Evolutionary conservation across 345 rosid genomes (phyloP), one percentile per base, ranked within the genome.

Genomic region (Cochlearia excelsa): DNA sequence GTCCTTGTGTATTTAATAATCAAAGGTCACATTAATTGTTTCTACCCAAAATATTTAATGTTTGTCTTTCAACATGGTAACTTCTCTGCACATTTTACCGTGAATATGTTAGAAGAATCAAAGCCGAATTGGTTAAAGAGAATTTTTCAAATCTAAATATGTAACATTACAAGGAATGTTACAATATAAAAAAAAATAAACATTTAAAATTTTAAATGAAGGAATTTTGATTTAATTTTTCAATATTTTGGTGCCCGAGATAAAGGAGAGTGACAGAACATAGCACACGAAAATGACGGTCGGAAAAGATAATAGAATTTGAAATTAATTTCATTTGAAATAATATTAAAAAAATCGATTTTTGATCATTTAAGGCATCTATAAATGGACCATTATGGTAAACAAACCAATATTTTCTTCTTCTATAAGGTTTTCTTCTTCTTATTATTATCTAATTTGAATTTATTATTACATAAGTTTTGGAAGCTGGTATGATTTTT

Each of bases 71-170:
- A 56, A 69, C 43, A 5, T 55, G 41, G 73, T 69, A 69, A 56
- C 73, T 54, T 54, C 74, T 62, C 52, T 69, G 68, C 41, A 42
- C 58, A 55, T 61, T 55, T 53, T 61, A 60, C 61, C 54, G 39
- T 68, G 38, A 52, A 3, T 3, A 57, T 42, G 58, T 42, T 69
- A 29, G 51, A 62, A 29, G 43, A 69, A 69, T 62, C 59, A 62
- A 61, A 46, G 35, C 74, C 42, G 42, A 63, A 55, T 69, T 49
- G 74, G 68, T 56, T 62, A 49, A 6, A 43, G 48, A 56, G 42
- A 55, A 33, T 55, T 61, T 16, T 16, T 16, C 23, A 16, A 16
- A 16, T 16, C 23, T 16, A 16, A 16, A 16, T 16, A 16, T 16
- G 23, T 69, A 60, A 44, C 7, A n/a, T 35, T 28, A 53, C 47